A percentile compares a stretch with the other conserved stretches of the same genome.
These are phyloP conservation scores for Lipomyces sp. DNA, from an alignment of 805 yeast genomes.

Conservation along the genomic window DNA sequence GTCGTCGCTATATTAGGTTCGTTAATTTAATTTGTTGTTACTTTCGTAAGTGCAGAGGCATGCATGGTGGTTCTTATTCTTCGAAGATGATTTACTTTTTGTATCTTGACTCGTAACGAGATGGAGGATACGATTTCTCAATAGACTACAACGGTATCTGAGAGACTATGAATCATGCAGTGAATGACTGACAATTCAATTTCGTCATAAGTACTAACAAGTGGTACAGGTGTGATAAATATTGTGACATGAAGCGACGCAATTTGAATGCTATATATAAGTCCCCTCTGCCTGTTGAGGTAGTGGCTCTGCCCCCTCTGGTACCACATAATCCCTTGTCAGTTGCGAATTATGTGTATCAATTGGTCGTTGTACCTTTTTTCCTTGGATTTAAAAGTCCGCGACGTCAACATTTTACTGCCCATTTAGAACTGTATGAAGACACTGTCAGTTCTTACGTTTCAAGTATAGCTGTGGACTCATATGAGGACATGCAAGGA, in stretches of 20 bases:
- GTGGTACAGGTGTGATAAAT: neutral
- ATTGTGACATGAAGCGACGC: constrained; percentile 33
- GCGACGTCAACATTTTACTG: constrained; percentile 34
- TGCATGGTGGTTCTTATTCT: neutral
- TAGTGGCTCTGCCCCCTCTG: constrained; percentile 48
- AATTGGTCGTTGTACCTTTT: constrained; percentile 13
- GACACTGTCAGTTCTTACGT: constrained; percentile 32
- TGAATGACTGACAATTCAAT: neutral
- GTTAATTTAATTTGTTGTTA: neutral
- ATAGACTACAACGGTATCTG: constrained; percentile 99
- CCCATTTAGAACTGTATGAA: constrained; percentile 30
- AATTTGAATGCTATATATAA: constrained; percentile 45
- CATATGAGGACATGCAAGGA: constrained; percentile 53
- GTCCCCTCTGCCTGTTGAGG: constrained; percentile 64
- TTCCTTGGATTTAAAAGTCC: constrained; percentile 6
- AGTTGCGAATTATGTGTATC: constrained; percentile 54
- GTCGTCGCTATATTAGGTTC: neutral
- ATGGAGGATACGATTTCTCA: constrained; percentile 38
- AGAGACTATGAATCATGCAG: constrained; percentile 42
- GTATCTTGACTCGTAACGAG: constrained; percentile 34
- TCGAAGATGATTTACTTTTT: constrained; percentile 21
- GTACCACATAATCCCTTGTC: constrained; percentile 72
- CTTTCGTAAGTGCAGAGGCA: neutral
- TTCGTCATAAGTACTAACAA: neutral
- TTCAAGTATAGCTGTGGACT: constrained; percentile 46